A percentile compares a stretch with the other conserved stretches of the same genome.
Evolutionary conservation across 176 grass and related monocot genomes (phyloP).

Genomic region (Lolium perenne): DNA sequence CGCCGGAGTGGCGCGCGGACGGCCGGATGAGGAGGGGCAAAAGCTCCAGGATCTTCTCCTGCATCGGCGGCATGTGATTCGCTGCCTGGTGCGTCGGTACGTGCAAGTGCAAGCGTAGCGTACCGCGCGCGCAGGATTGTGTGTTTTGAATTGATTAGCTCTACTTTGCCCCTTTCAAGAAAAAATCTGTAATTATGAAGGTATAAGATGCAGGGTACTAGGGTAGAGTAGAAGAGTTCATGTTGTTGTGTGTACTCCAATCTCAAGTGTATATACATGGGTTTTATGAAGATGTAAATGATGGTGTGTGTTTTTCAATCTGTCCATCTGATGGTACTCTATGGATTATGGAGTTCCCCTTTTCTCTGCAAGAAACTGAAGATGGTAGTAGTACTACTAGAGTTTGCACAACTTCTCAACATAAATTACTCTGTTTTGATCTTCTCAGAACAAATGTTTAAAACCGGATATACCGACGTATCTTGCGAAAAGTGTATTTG

Average conservation of each 20-base stretch:
- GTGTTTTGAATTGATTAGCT: neutral
- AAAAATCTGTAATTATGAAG: neutral
- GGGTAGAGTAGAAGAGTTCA: neutral
- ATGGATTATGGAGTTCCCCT: neutral
- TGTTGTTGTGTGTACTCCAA: neutral
- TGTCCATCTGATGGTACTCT: neutral
- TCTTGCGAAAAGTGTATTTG: too few species aligned
- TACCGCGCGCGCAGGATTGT: neutral
- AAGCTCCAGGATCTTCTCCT: conserved; percentile 69
- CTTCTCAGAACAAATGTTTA: too few species aligned
- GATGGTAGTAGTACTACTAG: neutral
- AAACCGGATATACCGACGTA: too few species aligned
- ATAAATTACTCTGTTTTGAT: too few species aligned
- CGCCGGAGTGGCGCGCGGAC: conserved; percentile 36
- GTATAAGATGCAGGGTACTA: neutral
- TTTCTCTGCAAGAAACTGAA: neutral
- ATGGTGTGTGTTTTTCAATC: neutral
- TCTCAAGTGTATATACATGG: conserved; percentile 34
- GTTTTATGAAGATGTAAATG: conserved; percentile 18
- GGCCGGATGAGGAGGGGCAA: conserved; percentile 24
- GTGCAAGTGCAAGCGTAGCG: neutral
- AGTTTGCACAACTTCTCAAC: neutral
- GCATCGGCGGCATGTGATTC: conserved; percentile 58
- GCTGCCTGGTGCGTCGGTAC: neutral
- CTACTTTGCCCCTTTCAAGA: too few species aligned